Evolutionary conservation across 2,329 filamentous ascomycete genomes (phyloP), one percentile per base, ranked within the genome.

Genomic region (Aspergillus brunneoviolaceus): DNA sequence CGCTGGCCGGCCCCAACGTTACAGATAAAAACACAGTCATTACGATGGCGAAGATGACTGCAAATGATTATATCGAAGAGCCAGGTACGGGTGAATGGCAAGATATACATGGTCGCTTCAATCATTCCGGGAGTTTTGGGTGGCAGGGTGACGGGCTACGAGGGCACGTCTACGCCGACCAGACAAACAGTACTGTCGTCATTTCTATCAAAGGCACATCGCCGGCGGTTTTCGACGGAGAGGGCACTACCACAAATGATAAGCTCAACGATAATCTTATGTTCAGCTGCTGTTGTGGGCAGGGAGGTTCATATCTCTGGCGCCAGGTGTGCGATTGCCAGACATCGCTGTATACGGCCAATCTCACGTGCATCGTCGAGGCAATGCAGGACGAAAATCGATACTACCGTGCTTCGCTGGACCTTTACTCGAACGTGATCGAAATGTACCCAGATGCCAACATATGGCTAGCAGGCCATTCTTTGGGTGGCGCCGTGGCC

Each of bases 231-330:
- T 98, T 97, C 72, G 94, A 98, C 74, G 95, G 95, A n/a, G 90
- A 94, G 42, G 94, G 93, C 55, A 98, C 95, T 1, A 98, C 94
- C 0, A 96, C 92, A 27, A 96, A 96, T 67, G 95, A 99, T 79
- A 99, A 99, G 79, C 82, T 93, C 70, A 99, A 98, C 74, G 95
- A 99, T 77, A 99, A 99, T 73, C 82, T 99, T 10, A 96, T 96
- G 77, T 97, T 97, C 79, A 96, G 93, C 72, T 99, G 95, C 79
- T 99, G 95, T 76, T 99, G 95, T 77, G 95, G 87, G 4, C 92
- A 97, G 77, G 93, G 96, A 69, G 92, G 93, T 0, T 91, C 92
- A 65, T 92, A 88, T 79, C 87, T 92, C 16, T 97, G 92, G 89
- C 88, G 90, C 62, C 89, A 96, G 73, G 92, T 96, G 58, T 99